Percentiles rank a stretch among this genome's conserved stretches.
Evolutionary conservation across 345 rosid genomes (phyloP).

Genomic region (Sisymbrium altissimum): DNA sequence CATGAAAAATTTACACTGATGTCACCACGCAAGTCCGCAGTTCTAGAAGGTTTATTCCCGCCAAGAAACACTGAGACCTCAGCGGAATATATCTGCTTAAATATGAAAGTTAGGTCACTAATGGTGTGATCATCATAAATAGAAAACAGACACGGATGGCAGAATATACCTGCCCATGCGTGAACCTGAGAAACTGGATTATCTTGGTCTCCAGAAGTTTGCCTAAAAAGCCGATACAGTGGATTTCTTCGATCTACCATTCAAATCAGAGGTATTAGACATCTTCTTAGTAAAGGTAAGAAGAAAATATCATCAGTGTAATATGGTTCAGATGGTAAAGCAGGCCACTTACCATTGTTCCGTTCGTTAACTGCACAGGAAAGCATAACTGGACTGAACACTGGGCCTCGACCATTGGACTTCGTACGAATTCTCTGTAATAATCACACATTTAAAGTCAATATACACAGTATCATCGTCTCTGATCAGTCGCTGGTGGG

Average conservation of each 20-base stretch:
- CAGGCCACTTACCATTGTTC: slow-evolving; percentile 56
- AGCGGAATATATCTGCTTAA: slow-evolving; percentile 70
- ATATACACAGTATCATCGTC: too few relatives aligned
- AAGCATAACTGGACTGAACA: slow-evolving; percentile 87
- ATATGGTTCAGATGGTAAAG: slow-evolving; percentile 14
- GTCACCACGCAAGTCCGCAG: slow-evolving; percentile 83
- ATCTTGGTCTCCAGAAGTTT: slow-evolving; percentile 85
- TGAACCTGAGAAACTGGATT: slow-evolving; percentile 82
- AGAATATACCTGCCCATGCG: slow-evolving; percentile 74
- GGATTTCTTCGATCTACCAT: slow-evolving; percentile 77
- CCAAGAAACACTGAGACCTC: slow-evolving; percentile 83
- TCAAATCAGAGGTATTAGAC: slow-evolving; percentile 1
- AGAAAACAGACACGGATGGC: slow-evolving; percentile 1
- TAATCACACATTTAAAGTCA: slow-evolving; percentile 27
- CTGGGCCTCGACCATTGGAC: slow-evolving; percentile 94
- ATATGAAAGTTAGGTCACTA: slow-evolving; percentile 17
- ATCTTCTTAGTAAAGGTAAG: not conserved
- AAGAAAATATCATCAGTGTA: not conserved
- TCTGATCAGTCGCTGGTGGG: too few relatives aligned
- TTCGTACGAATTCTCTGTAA: slow-evolving; percentile 73
- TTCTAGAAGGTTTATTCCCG: slow-evolving; percentile 84
- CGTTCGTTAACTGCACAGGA: slow-evolving; percentile 84
- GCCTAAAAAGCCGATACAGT: slow-evolving; percentile 64
- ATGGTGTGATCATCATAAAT: slow-evolving; percentile 12
- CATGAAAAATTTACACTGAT: slow-evolving; percentile 81